These are phyloP conservation scores for Globisporangium takayamanum DNA, from an alignment of 352 stramenopile species.

Conservation along the genomic window DNA sequence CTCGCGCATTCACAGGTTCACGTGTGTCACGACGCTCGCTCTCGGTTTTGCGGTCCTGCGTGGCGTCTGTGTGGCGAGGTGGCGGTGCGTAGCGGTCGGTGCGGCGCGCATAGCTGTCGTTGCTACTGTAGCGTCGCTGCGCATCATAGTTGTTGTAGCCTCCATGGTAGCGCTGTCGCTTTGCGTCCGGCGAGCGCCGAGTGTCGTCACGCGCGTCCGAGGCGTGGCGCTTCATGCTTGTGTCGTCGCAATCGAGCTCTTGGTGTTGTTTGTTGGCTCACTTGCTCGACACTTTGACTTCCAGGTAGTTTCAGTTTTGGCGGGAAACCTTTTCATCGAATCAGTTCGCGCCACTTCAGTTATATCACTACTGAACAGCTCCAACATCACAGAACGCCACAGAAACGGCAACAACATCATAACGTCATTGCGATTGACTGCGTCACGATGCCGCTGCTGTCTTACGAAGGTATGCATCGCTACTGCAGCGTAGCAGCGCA, in stretches of 20 bases:
- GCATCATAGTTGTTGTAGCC: background rate
- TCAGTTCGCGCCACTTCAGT: too few species aligned
- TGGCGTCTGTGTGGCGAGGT: too few species aligned
- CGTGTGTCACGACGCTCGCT: too few species aligned
- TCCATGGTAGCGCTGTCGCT: constrained; percentile 1
- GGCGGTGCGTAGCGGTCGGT: background rate
- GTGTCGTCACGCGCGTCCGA: background rate
- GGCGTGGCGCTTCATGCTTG: background rate
- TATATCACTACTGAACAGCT: too few species aligned
- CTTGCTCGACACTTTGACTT: too few species aligned
- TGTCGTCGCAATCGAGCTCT: background rate
- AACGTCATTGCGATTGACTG: too few species aligned
- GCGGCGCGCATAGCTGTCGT: constrained; percentile 2
- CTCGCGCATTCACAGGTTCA: too few species aligned
- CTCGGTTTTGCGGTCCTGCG: too few species aligned
- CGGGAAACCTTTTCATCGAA: too few species aligned
- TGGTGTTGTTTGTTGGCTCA: background rate
- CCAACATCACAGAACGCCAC: too few species aligned
- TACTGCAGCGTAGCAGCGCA: background rate
- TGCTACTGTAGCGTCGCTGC: background rate
- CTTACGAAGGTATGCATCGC: constrained; percentile 48
- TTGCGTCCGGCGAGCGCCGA: constrained; percentile 1
- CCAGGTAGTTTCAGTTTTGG: too few species aligned
- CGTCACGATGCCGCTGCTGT: constrained; percentile 53
- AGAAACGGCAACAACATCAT: too few species aligned